A percentile compares a stretch with the other conserved stretches of the same genome.
Conservation (phyloP, 345 rosid genomes). For the Physaria fendleri region DNA sequence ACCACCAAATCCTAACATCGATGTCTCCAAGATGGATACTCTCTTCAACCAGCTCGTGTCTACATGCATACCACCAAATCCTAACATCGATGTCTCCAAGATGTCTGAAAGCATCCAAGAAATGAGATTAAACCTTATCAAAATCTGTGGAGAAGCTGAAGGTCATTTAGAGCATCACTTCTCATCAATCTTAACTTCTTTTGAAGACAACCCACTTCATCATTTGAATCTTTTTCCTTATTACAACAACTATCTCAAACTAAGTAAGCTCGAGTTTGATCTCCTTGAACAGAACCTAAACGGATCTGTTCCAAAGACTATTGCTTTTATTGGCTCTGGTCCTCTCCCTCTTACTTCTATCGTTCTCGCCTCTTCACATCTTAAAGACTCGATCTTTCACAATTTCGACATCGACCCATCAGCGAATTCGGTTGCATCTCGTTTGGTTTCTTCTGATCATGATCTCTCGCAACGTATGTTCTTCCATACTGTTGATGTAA, state of each 20-base stretch:
- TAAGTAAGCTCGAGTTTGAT: constrained; percentile 65
- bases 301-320: constrained; percentile 35
- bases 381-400: constrained; percentile 49
- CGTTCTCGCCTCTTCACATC: constrained; percentile 60
- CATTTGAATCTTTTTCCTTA: constrained; percentile 70
- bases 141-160: constrained; percentile 74
- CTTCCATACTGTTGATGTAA: constrained; percentile 60
- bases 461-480: constrained; percentile 59
- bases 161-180: constrained; percentile 59
- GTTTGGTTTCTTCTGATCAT: constrained; percentile 50
- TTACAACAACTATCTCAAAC: constrained; percentile 72
- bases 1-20: constrained; percentile 61
- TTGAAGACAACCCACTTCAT: constrained; percentile 62
- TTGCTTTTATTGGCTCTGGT: constrained; percentile 89
- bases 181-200: constrained; percentile 54
- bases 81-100: too few relatives aligned
- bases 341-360: constrained; percentile 83
- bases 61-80: too few relatives aligned
- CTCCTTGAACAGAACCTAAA: constrained; percentile 41
- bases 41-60: too few relatives aligned
- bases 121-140: constrained; percentile 64
- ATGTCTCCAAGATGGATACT: constrained; percentile 67
- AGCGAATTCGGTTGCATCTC: constrained; percentile 53
- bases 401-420: constrained; percentile 67
- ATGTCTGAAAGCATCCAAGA: constrained; percentile 50